A percentile compares a stretch with the other conserved stretches of the same genome.
These are phyloP conservation scores for Miscanthus lutarioriparius DNA, from an alignment of 176 grass and related monocot species.

Conservation along the genomic window DNA sequence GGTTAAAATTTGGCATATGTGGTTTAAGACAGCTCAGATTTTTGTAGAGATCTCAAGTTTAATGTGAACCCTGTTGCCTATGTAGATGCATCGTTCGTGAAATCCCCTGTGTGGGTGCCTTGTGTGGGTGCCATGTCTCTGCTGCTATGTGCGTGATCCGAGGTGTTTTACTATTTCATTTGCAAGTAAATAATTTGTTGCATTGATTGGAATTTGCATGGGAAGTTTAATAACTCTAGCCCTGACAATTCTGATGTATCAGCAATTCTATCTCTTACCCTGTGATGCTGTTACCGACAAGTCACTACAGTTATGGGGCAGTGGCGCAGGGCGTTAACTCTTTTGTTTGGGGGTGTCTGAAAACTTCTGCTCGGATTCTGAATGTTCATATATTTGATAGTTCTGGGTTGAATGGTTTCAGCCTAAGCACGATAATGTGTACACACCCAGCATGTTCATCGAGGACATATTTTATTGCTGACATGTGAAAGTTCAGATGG, in stretches of 20 bases:
- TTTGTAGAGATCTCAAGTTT: background rate
- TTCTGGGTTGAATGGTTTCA: too few relatives aligned
- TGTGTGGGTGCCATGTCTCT: background rate
- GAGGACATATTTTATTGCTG: too few relatives aligned
- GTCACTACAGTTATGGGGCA: background rate
- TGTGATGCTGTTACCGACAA: background rate
- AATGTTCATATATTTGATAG: too few relatives aligned
- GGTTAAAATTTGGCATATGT: background rate
- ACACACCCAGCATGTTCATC: too few relatives aligned
- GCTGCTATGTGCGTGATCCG: background rate
- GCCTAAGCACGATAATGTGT: too few relatives aligned
- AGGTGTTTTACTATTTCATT: background rate
- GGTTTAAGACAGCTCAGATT: constrained; percentile 1
- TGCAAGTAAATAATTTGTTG: constrained; percentile 1
- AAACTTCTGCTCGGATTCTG: too few relatives aligned
- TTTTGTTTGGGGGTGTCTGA: too few relatives aligned
- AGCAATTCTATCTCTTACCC: background rate
- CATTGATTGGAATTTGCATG: background rate
- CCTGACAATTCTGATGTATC: background rate
- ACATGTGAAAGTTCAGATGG: too few relatives aligned
- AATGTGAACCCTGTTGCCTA: constrained; percentile 15
- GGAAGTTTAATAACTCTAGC: background rate
- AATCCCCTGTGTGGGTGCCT: too few relatives aligned
- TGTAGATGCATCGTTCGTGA: background rate
- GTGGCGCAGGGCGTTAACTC: too few relatives aligned